These are phyloP conservation scores for Stipa capillata DNA, from an alignment of 176 grass and related monocot genomes.

Conservation along the genomic window DNA sequence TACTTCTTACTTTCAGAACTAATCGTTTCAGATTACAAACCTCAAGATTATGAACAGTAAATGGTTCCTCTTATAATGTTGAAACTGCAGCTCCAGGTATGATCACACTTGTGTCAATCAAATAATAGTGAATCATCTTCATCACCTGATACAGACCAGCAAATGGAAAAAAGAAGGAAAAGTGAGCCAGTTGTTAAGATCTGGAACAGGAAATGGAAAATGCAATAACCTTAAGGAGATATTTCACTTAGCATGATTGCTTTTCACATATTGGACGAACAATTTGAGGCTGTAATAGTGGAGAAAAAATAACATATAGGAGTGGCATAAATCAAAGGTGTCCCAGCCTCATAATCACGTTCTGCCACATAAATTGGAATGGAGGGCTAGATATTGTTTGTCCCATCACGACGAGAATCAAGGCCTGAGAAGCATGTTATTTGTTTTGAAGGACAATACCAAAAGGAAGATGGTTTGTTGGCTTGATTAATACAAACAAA, in stretches of 20 bases:
- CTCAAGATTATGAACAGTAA: slow-evolving; percentile 73
- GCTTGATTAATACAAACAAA: not conserved
- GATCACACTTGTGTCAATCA: no score
- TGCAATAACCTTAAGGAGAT: no score
- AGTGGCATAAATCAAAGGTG: not conserved
- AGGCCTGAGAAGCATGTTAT: slow-evolving; percentile 41
- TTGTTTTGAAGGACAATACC: not conserved
- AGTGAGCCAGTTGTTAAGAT: not conserved
- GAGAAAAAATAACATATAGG: not conserved
- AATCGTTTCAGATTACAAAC: no score
- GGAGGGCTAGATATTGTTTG: no score
- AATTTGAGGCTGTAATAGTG: not conserved
- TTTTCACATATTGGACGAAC: not conserved
- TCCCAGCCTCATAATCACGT: slow-evolving; percentile 66
- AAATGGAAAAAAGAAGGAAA: not conserved
- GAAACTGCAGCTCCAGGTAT: no score
- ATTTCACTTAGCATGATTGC: not conserved
- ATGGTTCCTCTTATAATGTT: slow-evolving; percentile 77
- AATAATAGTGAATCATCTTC: slow-evolving; percentile 82
- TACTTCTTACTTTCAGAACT: no score
- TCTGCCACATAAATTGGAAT: slow-evolving; percentile 70
- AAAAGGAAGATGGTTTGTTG: not conserved
- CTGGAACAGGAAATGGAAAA: no score
- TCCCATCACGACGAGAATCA: slow-evolving; percentile 84
- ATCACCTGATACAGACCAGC: slow-evolving; percentile 53